A percentile compares a stretch with the other conserved stretches of the same genome.
These are phyloP conservation scores for Mariannaea sp. DNA, from an alignment of 2,329 filamentous ascomycete species.

Conservation along the genomic window DNA sequence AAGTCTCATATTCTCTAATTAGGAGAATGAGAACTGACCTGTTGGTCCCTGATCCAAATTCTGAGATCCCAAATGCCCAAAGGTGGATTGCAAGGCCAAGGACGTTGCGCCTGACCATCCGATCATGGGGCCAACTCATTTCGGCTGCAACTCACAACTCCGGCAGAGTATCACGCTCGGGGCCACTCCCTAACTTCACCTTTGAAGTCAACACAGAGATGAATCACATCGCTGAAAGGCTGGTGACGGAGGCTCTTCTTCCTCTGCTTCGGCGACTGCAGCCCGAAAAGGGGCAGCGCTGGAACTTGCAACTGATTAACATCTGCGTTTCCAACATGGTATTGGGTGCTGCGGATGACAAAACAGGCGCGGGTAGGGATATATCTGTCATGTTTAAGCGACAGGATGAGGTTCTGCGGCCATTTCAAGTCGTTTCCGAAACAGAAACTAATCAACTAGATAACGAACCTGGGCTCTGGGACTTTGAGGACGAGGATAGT, in stretches of 20 bases:
- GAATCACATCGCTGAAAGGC: conserved; percentile 65
- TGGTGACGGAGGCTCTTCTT: conserved; percentile 71
- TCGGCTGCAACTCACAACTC: conserved; percentile 60
- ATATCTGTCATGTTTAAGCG: conserved; percentile 82
- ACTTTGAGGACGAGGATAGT: conserved; percentile 26
- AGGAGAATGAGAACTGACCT: conserved; percentile 81
- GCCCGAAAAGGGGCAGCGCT: conserved; percentile 65
- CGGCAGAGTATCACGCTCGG: conserved; percentile 76
- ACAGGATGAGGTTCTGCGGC: conserved; percentile 71
- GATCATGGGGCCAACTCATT: conserved; percentile 54
- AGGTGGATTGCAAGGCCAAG: conserved; percentile 80
- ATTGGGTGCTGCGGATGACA: conserved; percentile 55
- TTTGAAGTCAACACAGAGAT: conserved; percentile 66
- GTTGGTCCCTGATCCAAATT: conserved; percentile 53
- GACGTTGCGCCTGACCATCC: conserved; percentile 80
- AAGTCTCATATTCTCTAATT: conserved; percentile 71
- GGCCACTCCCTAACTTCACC: conserved; percentile 72
- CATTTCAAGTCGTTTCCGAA: conserved; percentile 62
- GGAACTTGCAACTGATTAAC: conserved; percentile 85
- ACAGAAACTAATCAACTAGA: conserved; percentile 34
- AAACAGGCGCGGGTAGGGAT: conserved; percentile 68
- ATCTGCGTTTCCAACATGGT: conserved; percentile 87
- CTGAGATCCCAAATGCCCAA: conserved; percentile 40
- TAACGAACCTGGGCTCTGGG: conserved; percentile 34
- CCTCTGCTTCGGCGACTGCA: conserved; percentile 78